phyloP scores from a whole-genome alignment of 192 early-diverging fungal species.

The Podila minutissima region DNA sequence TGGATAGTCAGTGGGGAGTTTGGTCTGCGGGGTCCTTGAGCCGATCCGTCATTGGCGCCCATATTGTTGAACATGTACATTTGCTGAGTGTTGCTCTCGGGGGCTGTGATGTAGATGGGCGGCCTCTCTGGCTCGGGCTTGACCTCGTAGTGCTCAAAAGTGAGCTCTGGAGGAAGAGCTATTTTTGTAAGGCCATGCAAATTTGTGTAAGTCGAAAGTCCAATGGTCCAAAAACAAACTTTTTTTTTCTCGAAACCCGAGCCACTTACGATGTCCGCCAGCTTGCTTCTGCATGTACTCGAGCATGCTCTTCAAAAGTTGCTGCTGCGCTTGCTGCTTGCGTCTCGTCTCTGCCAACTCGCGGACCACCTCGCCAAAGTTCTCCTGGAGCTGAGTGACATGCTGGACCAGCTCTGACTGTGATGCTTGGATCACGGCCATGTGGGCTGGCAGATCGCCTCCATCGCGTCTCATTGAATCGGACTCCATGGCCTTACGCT shows the following conservation, averaged over 20 bases:
- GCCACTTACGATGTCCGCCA: slow-evolving; percentile 52
- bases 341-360: slow-evolving; percentile 79
- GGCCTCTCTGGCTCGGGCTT: slow-evolving; percentile 59
- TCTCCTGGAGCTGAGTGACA: slow-evolving; percentile 77
- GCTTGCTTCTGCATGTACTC: slow-evolving; percentile 60
- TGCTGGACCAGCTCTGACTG: slow-evolving; percentile 82
- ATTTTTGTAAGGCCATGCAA: neutral
- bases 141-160: slow-evolving; percentile 55
- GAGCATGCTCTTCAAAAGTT: slow-evolving; percentile 72
- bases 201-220: neutral
- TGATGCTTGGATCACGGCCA: slow-evolving; percentile 79
- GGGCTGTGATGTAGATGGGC: slow-evolving; percentile 66
- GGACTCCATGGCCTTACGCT: slow-evolving; percentile 90
- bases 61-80: slow-evolving; percentile 47
- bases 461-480: slow-evolving; percentile 78
- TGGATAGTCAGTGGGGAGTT: slow-evolving; percentile 53
- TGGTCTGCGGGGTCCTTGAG: slow-evolving; percentile 31
- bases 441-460: slow-evolving; percentile 78
- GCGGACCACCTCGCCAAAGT: slow-evolving; percentile 74
- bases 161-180: slow-evolving; percentile 55
- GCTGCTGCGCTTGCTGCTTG: slow-evolving; percentile 75
- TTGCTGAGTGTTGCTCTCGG: slow-evolving; percentile 51
- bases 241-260: neutral
- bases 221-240: neutral
- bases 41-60: slow-evolving; percentile 14